Base-by-base conservation (phyloP, 2,329 filamentous ascomycete genomes). In the Colletotrichum kahawae region DNA sequence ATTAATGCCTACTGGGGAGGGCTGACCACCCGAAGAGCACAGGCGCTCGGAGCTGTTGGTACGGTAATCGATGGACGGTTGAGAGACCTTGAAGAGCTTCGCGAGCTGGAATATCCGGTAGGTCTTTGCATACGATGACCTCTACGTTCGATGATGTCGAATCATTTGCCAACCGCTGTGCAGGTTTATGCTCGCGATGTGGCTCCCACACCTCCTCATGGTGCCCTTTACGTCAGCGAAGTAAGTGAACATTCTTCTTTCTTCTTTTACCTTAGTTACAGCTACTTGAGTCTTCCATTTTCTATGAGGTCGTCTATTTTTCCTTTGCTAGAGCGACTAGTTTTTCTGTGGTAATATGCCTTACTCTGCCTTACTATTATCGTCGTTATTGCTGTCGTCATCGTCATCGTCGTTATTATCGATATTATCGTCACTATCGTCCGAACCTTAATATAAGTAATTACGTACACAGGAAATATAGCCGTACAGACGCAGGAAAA, bases 401-500 rank as follows among this genome's bases (percentile, higher is more conserved):
- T 16, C 4, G 14, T 38, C 7, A 14, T 14, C 36, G 7, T 16
- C 4, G 14, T 38, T 6, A 14, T 14, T 18, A 16, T 14, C 0
- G 36, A 18, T 38, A 14, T 38, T 1, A 38, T 38, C 36, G 16
- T n/a, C 16, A 43, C 16, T 43, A n/a, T 43, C 36, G 36, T 5
- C 16, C 36, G 3, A 3, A 4, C 24, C 24, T 24, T 43, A 43
- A 43, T 4, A 18, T 18, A 5, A 18, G 36, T 18, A 38, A 4
- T 18, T 43, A 18, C 36, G 16, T 10, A 5, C 4, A 10, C 8
- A 43, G 16, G 36, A 43, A 18, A 3, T 4, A 43, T 10, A 43
- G 4, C 8, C 4, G 4, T 8, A 0, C 16, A n/a, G 16, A 10
- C 36, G 10, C 1, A 43, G 16, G 36, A 2, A n/a, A 18, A 18